Evolutionary conservation across 352 stramenopile genomes (phyloP).

Genomic region (Phytophthora megakarya): DNA sequence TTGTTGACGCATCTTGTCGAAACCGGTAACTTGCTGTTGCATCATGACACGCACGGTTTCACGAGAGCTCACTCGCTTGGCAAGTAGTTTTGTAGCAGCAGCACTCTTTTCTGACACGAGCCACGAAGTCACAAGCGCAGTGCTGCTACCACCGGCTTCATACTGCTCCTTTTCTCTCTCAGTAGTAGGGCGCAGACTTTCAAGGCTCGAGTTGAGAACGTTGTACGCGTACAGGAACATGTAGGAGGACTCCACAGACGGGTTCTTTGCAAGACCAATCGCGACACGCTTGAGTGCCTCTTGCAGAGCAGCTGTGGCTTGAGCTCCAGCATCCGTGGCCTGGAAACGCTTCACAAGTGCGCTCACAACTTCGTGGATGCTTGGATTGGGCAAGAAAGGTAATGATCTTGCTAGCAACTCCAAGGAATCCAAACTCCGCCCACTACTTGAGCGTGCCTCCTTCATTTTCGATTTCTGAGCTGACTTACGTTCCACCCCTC

Average conservation of each 20-base stretch:
- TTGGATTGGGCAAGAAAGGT: constrained; percentile 85
- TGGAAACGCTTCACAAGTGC: constrained; percentile 81
- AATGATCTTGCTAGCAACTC: constrained; percentile 83
- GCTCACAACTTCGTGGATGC: constrained; percentile 77
- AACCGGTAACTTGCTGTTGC: constrained; percentile 80
- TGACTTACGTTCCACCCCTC: constrained; percentile 45
- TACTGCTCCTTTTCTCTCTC: constrained; percentile 75
- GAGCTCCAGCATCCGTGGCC: constrained; percentile 49
- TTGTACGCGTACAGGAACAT: constrained; percentile 88
- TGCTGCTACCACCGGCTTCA: constrained; percentile 38
- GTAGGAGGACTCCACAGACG: constrained; percentile 84
- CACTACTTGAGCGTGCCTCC: constrained; percentile 74
- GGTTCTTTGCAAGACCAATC: constrained; percentile 82
- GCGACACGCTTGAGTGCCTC: constrained; percentile 83
- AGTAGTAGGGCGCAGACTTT: constrained; percentile 67
- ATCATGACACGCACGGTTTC: constrained; percentile 62
- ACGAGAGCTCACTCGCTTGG: constrained; percentile 52
- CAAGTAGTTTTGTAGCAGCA: constrained; percentile 60
- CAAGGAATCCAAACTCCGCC: constrained; percentile 73
- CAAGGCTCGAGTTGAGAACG: constrained; percentile 75
- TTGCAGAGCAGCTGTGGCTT: constrained; percentile 63
- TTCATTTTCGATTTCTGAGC: constrained; percentile 89
- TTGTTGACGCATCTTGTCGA: constrained; percentile 65
- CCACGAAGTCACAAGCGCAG: constrained; percentile 61
- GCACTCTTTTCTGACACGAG: constrained; percentile 84